Evolutionary conservation across 768 basidiomycete genomes (phyloP), one percentile per base, ranked within the genome.

Genomic region (Dioszegia aurantiaca): DNA sequence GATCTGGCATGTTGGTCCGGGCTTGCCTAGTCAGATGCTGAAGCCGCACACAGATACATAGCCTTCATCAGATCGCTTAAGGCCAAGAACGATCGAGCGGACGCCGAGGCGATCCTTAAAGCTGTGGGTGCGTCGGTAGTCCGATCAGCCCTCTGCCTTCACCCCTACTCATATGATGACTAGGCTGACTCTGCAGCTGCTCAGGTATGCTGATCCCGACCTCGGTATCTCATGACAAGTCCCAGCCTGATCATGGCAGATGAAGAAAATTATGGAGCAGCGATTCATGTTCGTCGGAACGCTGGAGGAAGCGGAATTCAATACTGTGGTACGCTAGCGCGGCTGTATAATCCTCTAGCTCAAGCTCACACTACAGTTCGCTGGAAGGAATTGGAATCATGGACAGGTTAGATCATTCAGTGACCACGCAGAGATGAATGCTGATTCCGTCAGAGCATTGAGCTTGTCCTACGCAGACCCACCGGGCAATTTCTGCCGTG

Each of bases 351-450:
- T 3, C 9, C n/a, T n/a, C n/a, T n/a, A n/a, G n/a, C n/a, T n/a
- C n/a, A n/a, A n/a, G 40, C 51, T 58, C 41, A 47, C 24, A 5
- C n/a, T 1, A 1, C 27, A 73, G 72, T 74, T 72, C 54, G 72
- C 75, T 5, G 75, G 75, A 0, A 43, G 75, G 47, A 76, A 76
- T 44, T 74, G 73, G 75, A 76, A 76, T 59, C 71, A 74, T 61
- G 75, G 75, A 11, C 70, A 73, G 44, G 70, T 69, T n/a, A n/a
- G 59, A 56, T 24, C 28, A 2, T 0, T 28, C n/a, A n/a, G n/a
- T n/a, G n/a, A n/a, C n/a, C n/a, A n/a, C n/a, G n/a, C n/a, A n/a
- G n/a, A n/a, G n/a, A n/a, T n/a, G n/a, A n/a, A n/a, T n/a, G n/a
- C n/a, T n/a, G n/a, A n/a, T n/a, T n/a, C n/a, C n/a, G n/a, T n/a